These are phyloP conservation scores for Ceratobasidium sp. DNA, from an alignment of 1,284 basidiomycete species.

Conservation along the genomic window DNA sequence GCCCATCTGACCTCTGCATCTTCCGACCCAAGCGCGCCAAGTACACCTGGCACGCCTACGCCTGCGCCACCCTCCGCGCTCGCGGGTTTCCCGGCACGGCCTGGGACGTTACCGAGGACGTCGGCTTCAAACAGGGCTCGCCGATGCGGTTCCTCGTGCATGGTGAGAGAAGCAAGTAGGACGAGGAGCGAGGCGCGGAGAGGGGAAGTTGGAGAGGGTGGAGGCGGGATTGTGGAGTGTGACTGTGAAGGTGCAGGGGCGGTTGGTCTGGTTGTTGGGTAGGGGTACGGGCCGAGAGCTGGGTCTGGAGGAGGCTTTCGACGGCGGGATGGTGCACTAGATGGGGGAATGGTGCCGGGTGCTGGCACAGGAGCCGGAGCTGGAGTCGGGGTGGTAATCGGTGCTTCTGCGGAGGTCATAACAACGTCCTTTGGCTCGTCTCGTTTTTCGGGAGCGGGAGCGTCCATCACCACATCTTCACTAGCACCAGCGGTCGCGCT, in stretches of 20 bases:
- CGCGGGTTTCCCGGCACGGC: background rate
- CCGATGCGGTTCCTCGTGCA: constrained; percentile 33
- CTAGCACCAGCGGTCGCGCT: background rate
- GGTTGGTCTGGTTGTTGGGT: background rate
- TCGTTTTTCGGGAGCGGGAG: background rate
- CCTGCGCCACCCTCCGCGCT: background rate
- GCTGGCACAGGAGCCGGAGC: constrained; percentile 11
- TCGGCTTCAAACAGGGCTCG: constrained; percentile 10
- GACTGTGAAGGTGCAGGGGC: background rate
- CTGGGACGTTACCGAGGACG: constrained; percentile 5
- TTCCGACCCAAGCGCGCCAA: constrained; percentile 20
- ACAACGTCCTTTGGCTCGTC: constrained; percentile 6
- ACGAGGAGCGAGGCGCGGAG: constrained; percentile 30
- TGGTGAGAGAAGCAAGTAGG: constrained; percentile 23
- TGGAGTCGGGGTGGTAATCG: background rate
- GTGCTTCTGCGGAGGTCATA: constrained; percentile 2
- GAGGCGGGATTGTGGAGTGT: background rate
- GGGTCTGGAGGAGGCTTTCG: constrained; percentile 39
- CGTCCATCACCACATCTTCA: constrained; percentile 11
- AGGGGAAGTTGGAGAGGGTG: constrained; percentile 19
- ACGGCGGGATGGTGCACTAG: constrained; percentile 7
- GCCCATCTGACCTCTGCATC: constrained; percentile 34
- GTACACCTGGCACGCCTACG: constrained; percentile 29
- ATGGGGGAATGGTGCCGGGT: background rate
- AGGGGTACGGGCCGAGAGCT: constrained; percentile 32